These are phyloP conservation scores for Fusarium temperatum DNA, from an alignment of 2,329 filamentous ascomycete species.

Conservation along the genomic window DNA sequence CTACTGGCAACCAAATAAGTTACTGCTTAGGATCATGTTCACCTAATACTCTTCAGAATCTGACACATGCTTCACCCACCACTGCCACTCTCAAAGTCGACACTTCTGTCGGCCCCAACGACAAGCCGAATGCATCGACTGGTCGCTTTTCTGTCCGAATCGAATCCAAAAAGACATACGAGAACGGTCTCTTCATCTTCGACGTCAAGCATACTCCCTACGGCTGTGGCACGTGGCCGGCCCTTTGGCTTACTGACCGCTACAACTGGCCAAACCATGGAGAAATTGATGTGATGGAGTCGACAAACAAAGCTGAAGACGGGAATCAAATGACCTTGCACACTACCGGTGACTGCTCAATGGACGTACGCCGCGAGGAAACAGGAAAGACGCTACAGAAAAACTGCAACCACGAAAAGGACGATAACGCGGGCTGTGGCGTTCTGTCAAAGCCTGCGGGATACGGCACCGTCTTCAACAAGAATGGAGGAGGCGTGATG, in stretches of 20 bases:
- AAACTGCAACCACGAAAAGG: constrained; percentile 61
- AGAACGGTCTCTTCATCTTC: constrained; percentile 73
- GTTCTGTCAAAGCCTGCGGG: constrained; percentile 55
- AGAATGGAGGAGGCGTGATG: constrained; percentile 64
- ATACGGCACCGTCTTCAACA: constrained; percentile 64
- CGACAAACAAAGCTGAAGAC: constrained; percentile 61
- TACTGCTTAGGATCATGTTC: neutral
- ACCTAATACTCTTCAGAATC: constrained; percentile 56
- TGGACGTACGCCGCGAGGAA: constrained; percentile 63
- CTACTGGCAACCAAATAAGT: neutral
- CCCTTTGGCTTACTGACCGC: constrained; percentile 71
- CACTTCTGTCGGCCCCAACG: constrained; percentile 60
- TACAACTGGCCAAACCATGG: constrained; percentile 70
- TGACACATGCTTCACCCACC: constrained; percentile 65
- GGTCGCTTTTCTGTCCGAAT: constrained; percentile 72
- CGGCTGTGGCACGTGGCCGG: constrained; percentile 72
- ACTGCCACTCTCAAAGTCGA: constrained; percentile 69
- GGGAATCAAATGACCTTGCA: constrained; percentile 71
- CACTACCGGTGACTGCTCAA: constrained; percentile 61
- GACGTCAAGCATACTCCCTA: constrained; percentile 71
- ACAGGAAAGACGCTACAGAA: constrained; percentile 53
- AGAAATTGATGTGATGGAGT: constrained; percentile 72
- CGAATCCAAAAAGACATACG: constrained; percentile 67
- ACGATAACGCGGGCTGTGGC: constrained; percentile 66
- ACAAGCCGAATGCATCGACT: constrained; percentile 60